Conservation (phyloP, 352 stramenopile genomes). For the Globisporangium acanthophoron region DNA sequence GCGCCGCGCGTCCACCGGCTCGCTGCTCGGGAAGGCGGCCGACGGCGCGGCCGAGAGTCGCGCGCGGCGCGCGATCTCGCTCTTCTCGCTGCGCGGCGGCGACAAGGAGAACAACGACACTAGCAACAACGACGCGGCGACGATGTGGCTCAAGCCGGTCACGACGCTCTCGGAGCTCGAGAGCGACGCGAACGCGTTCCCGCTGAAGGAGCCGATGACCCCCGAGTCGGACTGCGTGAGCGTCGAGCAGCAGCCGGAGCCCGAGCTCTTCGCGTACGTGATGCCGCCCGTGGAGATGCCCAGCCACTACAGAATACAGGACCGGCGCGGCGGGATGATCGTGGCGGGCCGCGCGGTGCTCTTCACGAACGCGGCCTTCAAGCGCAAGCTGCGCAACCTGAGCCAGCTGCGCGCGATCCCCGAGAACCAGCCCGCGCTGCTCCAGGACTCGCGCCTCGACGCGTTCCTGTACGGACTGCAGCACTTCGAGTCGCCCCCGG, state of each 20-base stretch:
- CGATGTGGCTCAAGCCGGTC: conserved; percentile 6
- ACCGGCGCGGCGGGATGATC: conserved; percentile 42
- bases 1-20: conserved; percentile 5
- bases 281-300: conserved; percentile 46
- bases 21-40: neutral
- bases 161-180: conserved; percentile 2
- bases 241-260: neutral
- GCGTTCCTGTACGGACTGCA: neutral
- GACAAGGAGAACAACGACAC: conserved; percentile 1
- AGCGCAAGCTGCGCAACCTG: conserved; percentile 38
- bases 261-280: conserved; percentile 14
- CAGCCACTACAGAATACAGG: conserved; percentile 38
- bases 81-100: neutral
- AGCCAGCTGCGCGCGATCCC: conserved; percentile 30
- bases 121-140: neutral
- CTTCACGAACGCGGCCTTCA: conserved; percentile 57
- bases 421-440: conserved; percentile 15
- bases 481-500: neutral
- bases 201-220: neutral
- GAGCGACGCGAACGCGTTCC: neutral
- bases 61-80: neutral
- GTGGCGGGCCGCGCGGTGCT: conserved; percentile 41
- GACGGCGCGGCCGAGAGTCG: neutral
- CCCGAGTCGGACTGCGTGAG: neutral
- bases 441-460: conserved; percentile 1